phyloP scores from a whole-genome alignment of 768 basidiomycete genomes.

The Boletus reticulatus region DNA sequence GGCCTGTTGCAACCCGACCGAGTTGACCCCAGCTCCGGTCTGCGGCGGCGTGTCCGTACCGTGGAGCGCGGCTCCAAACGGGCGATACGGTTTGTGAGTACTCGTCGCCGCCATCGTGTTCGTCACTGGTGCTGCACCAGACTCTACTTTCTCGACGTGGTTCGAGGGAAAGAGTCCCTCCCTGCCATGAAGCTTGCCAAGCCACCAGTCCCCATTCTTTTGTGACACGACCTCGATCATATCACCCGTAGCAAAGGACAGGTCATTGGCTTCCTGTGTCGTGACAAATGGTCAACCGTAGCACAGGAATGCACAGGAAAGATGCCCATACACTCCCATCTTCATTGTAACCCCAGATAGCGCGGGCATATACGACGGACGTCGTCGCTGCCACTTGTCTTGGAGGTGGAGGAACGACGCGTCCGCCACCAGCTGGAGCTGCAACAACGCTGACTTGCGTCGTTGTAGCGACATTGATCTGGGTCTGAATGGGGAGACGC shows the following conservation, averaged over 20 bases:
- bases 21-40: conserved; percentile 26
- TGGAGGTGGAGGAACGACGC: conserved; percentile 19
- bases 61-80: conserved; percentile 39
- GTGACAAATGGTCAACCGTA: conserved; percentile 3
- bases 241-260: conserved; percentile 75
- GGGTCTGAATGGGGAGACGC: conserved; percentile 37
- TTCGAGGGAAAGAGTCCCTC: conserved; percentile 79
- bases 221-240: conserved; percentile 76
- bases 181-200: conserved; percentile 57
- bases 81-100: conserved; percentile 26
- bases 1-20: conserved; percentile 29
- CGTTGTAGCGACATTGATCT: conserved; percentile 12
- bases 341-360: conserved; percentile 68
- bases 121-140: not conserved
- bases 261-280: conserved; percentile 72
- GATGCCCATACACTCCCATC: conserved; percentile 42
- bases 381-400: conserved; percentile 4
- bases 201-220: conserved; percentile 88
- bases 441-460: conserved; percentile 10
- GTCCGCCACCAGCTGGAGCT: conserved; percentile 1
- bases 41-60: conserved; percentile 33
- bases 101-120: not conserved
- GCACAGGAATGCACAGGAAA: not conserved
- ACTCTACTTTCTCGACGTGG: conserved; percentile 60
- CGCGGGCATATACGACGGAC: conserved; percentile 41